Base-by-base conservation (phyloP, 1,139 yeast genomes). In the Debaryomyces fabryi region DNA sequence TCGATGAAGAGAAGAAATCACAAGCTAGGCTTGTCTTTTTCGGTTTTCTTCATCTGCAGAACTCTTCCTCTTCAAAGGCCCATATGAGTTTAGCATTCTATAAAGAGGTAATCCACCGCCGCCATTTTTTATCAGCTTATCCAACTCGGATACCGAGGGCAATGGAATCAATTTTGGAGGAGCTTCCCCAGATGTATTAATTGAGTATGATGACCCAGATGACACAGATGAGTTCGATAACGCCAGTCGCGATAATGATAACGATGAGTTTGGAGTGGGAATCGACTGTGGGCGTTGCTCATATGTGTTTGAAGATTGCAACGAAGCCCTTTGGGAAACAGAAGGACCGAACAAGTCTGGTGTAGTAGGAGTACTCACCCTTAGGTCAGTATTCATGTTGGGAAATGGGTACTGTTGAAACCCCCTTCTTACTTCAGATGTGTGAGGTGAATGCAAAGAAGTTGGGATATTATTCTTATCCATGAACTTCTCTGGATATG, bases 91-190 rank as follows among this genome's bases (percentile, higher is more conserved):
- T 13, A 47, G 25, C 18, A 44, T 29, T 25, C 30, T 37, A 18
- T 40, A 30, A n/a, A 40, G n/a, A 12, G 43, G 43, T 37, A 30
- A 35, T 10, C 30, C 30, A 25, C 40, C 25, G 5, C 36, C 27
- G 6, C 43, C 43, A 20, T 30, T 30, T 30, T 63, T 59, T 47
- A 68, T 60, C 23, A 65, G 61, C 42, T 62, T 65, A 46, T 67
- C 71, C 39, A 69, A 60, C 47, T 69, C 74, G 38, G 63, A 63
- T 33, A 69, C 71, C 12, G 69, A 64, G 1, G 74, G 74, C n/a
- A 68, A 55, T 44, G 58, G 63, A 21, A 58, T 58, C 8, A 24
- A 13, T n/a, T 38, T 44, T 8, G 29, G 23, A 10, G 32, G 46
- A 23, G 53, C 57, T n/a, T 34, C 29, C 3, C n/a, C 23, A 3